phyloP scores from a whole-genome alignment of 805 yeast genomes.

The Naumovozyma castellii region DNA sequence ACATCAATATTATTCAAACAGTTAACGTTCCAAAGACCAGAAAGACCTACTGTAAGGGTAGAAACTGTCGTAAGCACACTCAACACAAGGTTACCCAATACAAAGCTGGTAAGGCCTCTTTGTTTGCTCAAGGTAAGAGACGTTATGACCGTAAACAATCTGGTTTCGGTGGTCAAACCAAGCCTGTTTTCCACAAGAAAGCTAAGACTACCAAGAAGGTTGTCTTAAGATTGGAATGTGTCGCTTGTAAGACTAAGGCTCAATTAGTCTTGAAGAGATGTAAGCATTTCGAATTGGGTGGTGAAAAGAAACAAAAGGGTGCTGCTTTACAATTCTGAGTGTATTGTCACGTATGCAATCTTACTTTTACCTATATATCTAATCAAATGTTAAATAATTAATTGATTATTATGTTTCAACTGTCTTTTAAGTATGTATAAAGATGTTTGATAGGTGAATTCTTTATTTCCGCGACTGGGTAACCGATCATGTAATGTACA shows the following conservation, averaged over 20 bases:
- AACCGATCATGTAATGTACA: background rate
- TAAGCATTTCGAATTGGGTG: conserved; percentile 99
- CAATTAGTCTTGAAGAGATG: conserved; percentile 98
- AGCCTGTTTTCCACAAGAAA: conserved; percentile 99
- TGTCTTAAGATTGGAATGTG: conserved; percentile 98
- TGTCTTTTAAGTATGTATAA: too few species aligned
- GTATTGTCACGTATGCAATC: background rate
- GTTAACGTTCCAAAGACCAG: conserved; percentile 99
- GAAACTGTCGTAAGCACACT: conserved; percentile 98
- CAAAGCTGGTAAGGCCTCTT: conserved; percentile 99
- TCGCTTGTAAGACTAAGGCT: conserved; percentile 95
- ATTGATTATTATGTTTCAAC: too few species aligned
- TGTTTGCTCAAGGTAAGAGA: conserved; percentile 99
- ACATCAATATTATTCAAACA: too few species aligned
- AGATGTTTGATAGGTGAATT: too few species aligned
- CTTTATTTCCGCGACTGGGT: background rate
- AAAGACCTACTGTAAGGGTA: conserved; percentile 99
- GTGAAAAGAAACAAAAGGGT: conserved; percentile 99
- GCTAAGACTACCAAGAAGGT: conserved; percentile 99
- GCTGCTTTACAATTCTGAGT: conserved; percentile 97
- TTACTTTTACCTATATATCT: background rate
- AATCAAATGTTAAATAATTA: too few species aligned
- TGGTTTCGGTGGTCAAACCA: conserved; percentile 99
- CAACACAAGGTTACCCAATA: conserved; percentile 99
- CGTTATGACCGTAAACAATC: conserved; percentile 99